Conservation (phyloP, 768 basidiomycete species). For the Trametes elegans region DNA sequence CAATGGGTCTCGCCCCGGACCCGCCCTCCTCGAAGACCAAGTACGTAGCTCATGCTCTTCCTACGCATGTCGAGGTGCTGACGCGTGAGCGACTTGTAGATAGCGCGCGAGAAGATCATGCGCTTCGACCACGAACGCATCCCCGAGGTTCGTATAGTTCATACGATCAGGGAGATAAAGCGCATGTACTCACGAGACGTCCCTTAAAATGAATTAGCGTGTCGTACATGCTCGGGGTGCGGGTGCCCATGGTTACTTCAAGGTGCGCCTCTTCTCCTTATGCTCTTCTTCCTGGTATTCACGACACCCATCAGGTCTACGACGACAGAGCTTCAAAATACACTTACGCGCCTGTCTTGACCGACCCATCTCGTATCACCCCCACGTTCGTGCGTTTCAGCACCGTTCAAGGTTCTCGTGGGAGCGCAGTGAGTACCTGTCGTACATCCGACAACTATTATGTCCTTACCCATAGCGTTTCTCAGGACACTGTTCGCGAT, state of each 20-base stretch:
- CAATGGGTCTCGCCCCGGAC: slow-evolving; percentile 51
- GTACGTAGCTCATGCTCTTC: slow-evolving; percentile 14
- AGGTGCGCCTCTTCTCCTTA: slow-evolving; percentile 20
- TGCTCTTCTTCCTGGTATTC: neutral
- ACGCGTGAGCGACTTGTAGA: slow-evolving; percentile 1
- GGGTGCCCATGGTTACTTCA: slow-evolving; percentile 84
- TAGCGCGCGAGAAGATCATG: slow-evolving; percentile 71
- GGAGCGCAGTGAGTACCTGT: slow-evolving; percentile 63
- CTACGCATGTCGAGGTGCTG: neutral
- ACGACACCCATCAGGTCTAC: slow-evolving; percentile 38
- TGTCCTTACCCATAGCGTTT: neutral
- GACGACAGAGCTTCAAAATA: slow-evolving; percentile 69
- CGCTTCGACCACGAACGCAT: slow-evolving; percentile 89
- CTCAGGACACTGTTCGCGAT: slow-evolving; percentile 75
- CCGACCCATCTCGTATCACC: slow-evolving; percentile 68
- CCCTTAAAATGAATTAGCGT: too few species aligned
- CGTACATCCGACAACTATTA: neutral
- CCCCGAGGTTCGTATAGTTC: slow-evolving; percentile 54
- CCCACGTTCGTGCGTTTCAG: slow-evolving; percentile 83
- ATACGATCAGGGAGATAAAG: neutral
- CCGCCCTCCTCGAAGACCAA: slow-evolving; percentile 77
- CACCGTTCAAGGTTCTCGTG: slow-evolving; percentile 79
- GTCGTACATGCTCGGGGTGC: slow-evolving; percentile 72
- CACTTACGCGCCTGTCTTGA: slow-evolving; percentile 68
- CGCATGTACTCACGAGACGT: slow-evolving; percentile 28